Base-by-base conservation (phyloP, 2,329 filamentous ascomycete species). In the Fusarium sp. region DNA sequence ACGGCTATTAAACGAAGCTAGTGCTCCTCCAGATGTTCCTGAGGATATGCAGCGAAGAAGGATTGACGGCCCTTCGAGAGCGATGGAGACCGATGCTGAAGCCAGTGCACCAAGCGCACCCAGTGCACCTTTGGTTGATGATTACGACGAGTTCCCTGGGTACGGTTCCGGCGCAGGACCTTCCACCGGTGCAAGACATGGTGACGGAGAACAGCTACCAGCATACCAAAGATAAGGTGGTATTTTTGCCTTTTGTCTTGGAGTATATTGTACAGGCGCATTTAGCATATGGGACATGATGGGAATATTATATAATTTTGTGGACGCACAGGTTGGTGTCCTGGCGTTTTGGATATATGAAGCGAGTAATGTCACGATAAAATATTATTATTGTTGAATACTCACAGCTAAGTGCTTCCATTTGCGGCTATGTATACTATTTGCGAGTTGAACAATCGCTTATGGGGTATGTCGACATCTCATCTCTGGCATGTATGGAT, bases 91-190 rank as follows among this genome's bases (percentile, higher is more conserved):
- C 6, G 61, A 71, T n/a, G 71, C 68, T 11, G 81, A 82, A 70
- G 86, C 88, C 3, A 87, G 85, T 47, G 89, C 89, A 69, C 86
- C 88, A 4, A 87, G 85, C 45, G 89, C 89, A 69, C 86, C 88
- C 3, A 87, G 85, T 42, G 89, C 89, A 7, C 89, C 89, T 6
- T 78, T 83, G 28, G 78, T 91, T n/a, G 77, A 80, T 36, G 84
- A 89, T 45, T 83, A 89, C 57, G 83, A 86, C 67, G 82, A 87
- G 63, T 82, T 85, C 70, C 62, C 71, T 10, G 75, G 69, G 18
- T 76, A 79, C 33, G 74, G 72, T 8, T 72, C 71, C 8, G 71
- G 63, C 3, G 69, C 72, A 9, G 73, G 72, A 12, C 72, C 76
- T 16, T 75, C 76, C 26, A 13, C 62, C 12, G 57, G 40, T 28